Evolutionary conservation across 257 asterid genomes (phyloP).

Genomic region (Rehmannia glutinosa): DNA sequence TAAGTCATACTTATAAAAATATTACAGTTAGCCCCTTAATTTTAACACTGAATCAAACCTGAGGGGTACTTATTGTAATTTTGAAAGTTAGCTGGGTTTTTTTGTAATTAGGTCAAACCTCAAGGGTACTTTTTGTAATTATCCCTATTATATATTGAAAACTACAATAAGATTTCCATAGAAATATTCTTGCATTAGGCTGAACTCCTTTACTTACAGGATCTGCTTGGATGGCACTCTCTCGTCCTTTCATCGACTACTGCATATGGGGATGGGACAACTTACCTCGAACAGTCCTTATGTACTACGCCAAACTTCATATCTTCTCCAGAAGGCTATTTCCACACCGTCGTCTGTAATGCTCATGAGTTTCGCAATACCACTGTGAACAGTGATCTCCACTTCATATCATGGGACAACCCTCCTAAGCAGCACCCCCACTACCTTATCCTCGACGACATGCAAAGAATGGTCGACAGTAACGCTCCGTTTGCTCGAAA

Average conservation of each 20-base stretch:
- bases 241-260: slow-evolving; percentile 84
- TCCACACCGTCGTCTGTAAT: slow-evolving; percentile 87
- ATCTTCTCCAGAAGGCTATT: slow-evolving; percentile 95
- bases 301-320: slow-evolving; percentile 95
- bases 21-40: no score
- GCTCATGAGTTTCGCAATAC: slow-evolving; percentile 80
- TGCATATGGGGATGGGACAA: slow-evolving; percentile 99
- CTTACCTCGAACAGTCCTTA: slow-evolving; percentile 83
- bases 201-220: slow-evolving; percentile 42
- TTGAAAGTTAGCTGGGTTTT: no score
- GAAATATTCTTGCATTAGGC: slow-evolving; percentile 3
- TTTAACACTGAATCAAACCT: no score
- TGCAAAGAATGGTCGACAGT: slow-evolving; percentile 76
- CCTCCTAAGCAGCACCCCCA: slow-evolving; percentile 99
- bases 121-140: no score
- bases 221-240: slow-evolving; percentile 98
- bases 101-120: no score
- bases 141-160: no score
- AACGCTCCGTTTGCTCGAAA: slow-evolving; percentile 93
- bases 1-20: no score
- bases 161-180: no score
- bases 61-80: no score
- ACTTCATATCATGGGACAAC: slow-evolving; percentile 94
- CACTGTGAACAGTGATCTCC: slow-evolving; percentile 89
- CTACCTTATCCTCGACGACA: slow-evolving; percentile 60